phyloP scores from a whole-genome alignment of 2,329 filamentous ascomycete genomes.

The Nothophoma quercina region DNA sequence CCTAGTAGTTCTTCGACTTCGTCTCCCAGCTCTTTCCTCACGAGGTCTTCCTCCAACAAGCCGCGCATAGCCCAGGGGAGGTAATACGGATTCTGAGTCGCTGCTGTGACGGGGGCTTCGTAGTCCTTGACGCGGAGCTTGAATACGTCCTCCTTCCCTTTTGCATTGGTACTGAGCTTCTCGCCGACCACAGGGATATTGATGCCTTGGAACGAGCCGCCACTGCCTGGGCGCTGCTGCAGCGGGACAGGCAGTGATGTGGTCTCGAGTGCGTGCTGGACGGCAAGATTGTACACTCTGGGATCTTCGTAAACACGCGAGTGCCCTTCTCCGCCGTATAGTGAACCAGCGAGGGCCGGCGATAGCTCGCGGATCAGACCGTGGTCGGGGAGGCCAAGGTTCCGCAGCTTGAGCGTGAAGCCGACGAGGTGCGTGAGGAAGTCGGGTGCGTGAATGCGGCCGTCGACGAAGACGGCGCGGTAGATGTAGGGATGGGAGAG shows the following conservation, averaged over 20 bases:
- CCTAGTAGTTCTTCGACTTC: conserved; percentile 82
- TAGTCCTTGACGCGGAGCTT: conserved; percentile 45
- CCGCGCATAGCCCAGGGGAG: conserved; percentile 96
- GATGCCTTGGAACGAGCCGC: conserved; percentile 39
- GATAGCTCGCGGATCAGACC: conserved; percentile 91
- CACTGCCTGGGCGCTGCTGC: conserved; percentile 29
- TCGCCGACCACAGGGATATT: conserved; percentile 42
- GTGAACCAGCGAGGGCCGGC: conserved; percentile 83
- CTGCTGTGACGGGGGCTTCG: conserved; percentile 31
- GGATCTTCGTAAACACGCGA: conserved; percentile 91
- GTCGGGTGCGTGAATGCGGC: conserved; percentile 87
- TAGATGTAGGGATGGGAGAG: conserved; percentile 92
- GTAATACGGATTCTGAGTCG: conserved; percentile 78
- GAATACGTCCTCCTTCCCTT: conserved; percentile 28
- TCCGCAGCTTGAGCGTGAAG: conserved; percentile 91
- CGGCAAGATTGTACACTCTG: conserved; percentile 75
- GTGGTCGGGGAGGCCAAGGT: conserved; percentile 91
- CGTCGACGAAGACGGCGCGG: conserved; percentile 94
- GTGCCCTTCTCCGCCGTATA: conserved; percentile 93
- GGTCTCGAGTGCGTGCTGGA: conserved; percentile 58
- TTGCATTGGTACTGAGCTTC: conserved; percentile 26
- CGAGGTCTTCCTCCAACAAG: conserved; percentile 87
- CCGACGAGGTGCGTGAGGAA: conserved; percentile 94
- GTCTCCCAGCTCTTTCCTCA: conserved; percentile 77
- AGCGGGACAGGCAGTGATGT: conserved; percentile 46